These are phyloP conservation scores for Zygoascus ofunaensis DNA, from an alignment of 805 yeast genomes.

Conservation along the genomic window DNA sequence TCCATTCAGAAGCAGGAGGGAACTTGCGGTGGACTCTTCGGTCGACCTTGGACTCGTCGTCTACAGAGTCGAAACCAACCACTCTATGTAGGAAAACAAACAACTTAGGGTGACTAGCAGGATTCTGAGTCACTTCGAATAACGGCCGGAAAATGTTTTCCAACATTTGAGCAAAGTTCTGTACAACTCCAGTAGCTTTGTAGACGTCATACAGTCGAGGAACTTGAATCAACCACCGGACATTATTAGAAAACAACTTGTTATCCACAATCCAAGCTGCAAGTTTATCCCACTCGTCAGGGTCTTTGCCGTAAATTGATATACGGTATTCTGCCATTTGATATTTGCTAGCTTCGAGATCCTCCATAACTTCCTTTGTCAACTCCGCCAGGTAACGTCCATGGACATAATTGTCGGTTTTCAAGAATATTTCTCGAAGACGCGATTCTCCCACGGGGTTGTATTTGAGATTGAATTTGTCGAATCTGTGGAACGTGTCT, in stretches of 20 bases:
- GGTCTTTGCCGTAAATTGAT: conserved; percentile 83
- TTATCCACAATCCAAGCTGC: conserved; percentile 95
- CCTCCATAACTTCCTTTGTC: conserved; percentile 88
- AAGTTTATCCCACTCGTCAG: conserved; percentile 89
- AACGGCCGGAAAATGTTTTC: conserved; percentile 77
- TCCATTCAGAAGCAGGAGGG: conserved; percentile 85
- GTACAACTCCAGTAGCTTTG: conserved; percentile 62
- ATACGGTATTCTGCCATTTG: conserved; percentile 97
- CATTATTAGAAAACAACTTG: conserved; percentile 83
- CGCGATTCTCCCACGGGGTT: conserved; percentile 98
- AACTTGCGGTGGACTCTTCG: conserved; percentile 70
- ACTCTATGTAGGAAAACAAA: conserved; percentile 85
- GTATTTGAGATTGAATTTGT: conserved; percentile 92
- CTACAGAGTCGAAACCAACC: conserved; percentile 96
- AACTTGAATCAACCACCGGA: conserved; percentile 92
- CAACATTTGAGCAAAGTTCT: conserved; percentile 66
- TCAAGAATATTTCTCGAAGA: conserved; percentile 87
- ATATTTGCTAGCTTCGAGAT: conserved; percentile 88
- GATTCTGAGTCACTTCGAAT: conserved; percentile 82
- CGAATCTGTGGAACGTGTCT: conserved; percentile 96
- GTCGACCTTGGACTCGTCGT: conserved; percentile 92
- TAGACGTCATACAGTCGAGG: conserved; percentile 91
- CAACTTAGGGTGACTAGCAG: conserved; percentile 81
- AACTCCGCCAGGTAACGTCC: conserved; percentile 90
- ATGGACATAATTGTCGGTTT: conserved; percentile 85